phyloP scores from a whole-genome alignment of 345 rosid genomes.

The Eucalyptus tenuipes region DNA sequence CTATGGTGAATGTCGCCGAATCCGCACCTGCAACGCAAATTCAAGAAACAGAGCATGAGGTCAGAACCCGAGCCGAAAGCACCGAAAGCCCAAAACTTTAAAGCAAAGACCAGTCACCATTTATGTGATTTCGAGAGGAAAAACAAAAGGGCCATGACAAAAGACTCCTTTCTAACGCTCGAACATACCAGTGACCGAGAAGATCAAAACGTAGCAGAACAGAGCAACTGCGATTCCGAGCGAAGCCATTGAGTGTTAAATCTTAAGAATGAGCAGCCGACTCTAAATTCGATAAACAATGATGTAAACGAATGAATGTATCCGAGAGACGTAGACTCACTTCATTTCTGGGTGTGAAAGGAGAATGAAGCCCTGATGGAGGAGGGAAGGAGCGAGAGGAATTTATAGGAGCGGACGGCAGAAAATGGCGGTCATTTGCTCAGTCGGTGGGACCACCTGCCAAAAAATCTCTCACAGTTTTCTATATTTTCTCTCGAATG shows the following conservation, averaged over 20 bases:
- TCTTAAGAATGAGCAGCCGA: not conserved
- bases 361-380: not conserved
- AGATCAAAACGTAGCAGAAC: not conserved
- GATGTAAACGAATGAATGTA: not conserved
- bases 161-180: not conserved
- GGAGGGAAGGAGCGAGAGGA: not conserved
- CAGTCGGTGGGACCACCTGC: no score
- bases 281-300: not conserved
- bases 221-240: not conserved
- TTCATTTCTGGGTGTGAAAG: not conserved
- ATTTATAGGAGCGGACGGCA: no score
- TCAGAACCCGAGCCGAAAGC: not conserved
- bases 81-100: not conserved
- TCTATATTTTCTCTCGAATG: no score
- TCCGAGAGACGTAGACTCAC: no score
- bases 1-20: slow-evolving; percentile 27
- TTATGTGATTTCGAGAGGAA: not conserved
- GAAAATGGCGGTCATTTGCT: no score
- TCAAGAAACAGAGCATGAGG: not conserved
- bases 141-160: not conserved
- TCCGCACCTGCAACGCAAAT: not conserved
- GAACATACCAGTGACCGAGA: not conserved
- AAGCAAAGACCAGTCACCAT: not conserved
- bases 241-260: not conserved
- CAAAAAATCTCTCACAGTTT: not conserved